Base-by-base conservation (phyloP, 1,284 basidiomycete genomes). In the Meripilus lineatus region DNA sequence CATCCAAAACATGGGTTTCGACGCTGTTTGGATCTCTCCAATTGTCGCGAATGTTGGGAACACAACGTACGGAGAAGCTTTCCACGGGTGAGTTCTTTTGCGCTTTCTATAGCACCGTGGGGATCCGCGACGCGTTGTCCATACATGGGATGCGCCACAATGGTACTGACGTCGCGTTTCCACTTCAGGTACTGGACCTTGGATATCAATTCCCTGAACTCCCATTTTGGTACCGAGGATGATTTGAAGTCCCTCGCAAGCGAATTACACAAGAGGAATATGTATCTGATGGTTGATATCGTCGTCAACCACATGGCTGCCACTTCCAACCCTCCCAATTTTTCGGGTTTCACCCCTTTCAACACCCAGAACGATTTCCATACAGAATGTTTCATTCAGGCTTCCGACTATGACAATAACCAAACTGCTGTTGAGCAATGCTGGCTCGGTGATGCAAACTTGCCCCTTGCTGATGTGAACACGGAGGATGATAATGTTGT, bases 241-340 rank as follows among this genome's bases (percentile, higher is more conserved):
- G 86, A 89, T 59, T 74, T 91, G 42, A 80, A 82, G 50, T 72
- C 74, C 0, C 71, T 89, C 34, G 73, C 74, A 22, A 65, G 67
- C 13, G 84, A 80, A 41, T 57, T 89, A 13, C 87, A 90, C 60
- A 65, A 68, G 22, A 74, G 85, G 32, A 71, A 72, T 40, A 89
- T 89, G 84, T 82, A 79, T 56, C 67, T 88, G 51, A 89, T 89
- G 87, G 77, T 89, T 48, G 86, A 89, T 58, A 67, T 89, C 38
- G 85, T 87, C 28, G 77, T 86, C 23, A 89, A 89, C 63, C 80
- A 85, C 59, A 75, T 87, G 38, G 86, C 82, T 60, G 66, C 81
- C 3, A 73, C 74, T 6, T 70, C 75, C 7, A 70, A 66, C 32
- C 71, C 68, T 5, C 79, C 81, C 6, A 74, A 80, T 57, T 73